Conservation (phyloP, 257 asterid genomes). For the Lavandula angustifolia region DNA sequence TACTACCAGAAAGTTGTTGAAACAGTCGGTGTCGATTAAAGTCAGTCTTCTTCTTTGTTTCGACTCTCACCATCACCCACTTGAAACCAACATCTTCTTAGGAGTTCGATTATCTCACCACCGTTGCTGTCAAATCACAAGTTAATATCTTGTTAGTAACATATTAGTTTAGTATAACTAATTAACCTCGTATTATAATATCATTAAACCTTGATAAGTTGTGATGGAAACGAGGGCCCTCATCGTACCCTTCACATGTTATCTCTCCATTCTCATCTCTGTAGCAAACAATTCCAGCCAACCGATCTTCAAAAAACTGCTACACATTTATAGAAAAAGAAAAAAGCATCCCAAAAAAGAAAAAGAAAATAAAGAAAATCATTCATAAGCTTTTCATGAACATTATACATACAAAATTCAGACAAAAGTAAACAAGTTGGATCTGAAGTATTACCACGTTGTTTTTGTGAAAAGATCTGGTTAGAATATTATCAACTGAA, state of each 20-base stretch:
- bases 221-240: slow-evolving; percentile 54
- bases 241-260: slow-evolving; percentile 61
- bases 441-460: slow-evolving; percentile 32
- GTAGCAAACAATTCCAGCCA: slow-evolving; percentile 55
- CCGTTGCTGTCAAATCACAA: slow-evolving; percentile 32
- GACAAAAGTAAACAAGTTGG: background rate
- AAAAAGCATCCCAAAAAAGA: background rate
- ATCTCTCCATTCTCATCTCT: slow-evolving; percentile 60
- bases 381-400: slow-evolving; percentile 1
- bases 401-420: background rate
- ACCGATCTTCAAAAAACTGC: slow-evolving; percentile 53
- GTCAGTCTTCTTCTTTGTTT: slow-evolving; percentile 12
- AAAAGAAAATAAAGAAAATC: too few species aligned
- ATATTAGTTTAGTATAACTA: too few species aligned
- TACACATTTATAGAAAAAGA: background rate
- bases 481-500: slow-evolving; percentile 31
- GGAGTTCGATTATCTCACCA: slow-evolving; percentile 43
- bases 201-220: slow-evolving; percentile 23
- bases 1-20: background rate
- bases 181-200: slow-evolving; percentile 34
- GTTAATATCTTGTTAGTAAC: background rate
- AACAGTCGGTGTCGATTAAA: background rate
- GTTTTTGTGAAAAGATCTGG: slow-evolving; percentile 42
- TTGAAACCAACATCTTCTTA: slow-evolving; percentile 47
- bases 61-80: slow-evolving; percentile 35